Base-by-base conservation (phyloP, 2,329 filamentous ascomycete species). In the Bipolaris zeicola region DNA sequence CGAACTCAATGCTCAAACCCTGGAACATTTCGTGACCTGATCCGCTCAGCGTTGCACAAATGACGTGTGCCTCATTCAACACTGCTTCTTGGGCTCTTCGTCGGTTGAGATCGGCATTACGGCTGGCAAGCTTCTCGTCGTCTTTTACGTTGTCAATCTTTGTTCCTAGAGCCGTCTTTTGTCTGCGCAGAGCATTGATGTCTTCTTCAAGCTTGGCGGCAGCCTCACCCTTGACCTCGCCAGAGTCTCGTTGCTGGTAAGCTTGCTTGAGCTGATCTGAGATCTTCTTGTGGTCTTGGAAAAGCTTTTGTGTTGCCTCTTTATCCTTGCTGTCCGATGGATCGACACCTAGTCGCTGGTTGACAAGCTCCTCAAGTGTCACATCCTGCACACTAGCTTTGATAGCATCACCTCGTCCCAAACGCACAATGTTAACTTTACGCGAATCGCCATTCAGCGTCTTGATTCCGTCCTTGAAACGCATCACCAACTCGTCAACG, bases 1-100 rank as follows among this genome's bases (percentile, higher is more conserved):
- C 95, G 65, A 99, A 99, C 75, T 99, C 95, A 49, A 99, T 92
- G 67, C 91, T 93, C 53, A 99, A 79, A 66, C 89, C 90, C 76
- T 94, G 92, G 79, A 99, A 96, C 87, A 98, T 96, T 65, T 99
- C 95, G 70, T 99, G 96, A 3, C 95, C 95, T 75, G 90, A 94
- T 68, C 94, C 95, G 75, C 93, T 97, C 47, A 99, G 86, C 0
- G 95, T 99, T 39, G 94, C 91, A 76, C 95, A 99, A 28, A 99
- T 87, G 49, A 99, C 90, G 77, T 99, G 91, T 1, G 95, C 92
- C 22, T 89, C 88, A 71, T 96, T 90, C 43, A 99, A 85, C 52
- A 99, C 91, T 65, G 95, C 88, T 74, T 98, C 93, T 75, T 98
- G 94, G 43, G 95, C 86, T 65, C 89, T 86, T 41, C 91, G 89